Evolutionary conservation across 2,329 filamentous ascomycete genomes (phyloP).

Genomic region (Dichotomopilus funicola): DNA sequence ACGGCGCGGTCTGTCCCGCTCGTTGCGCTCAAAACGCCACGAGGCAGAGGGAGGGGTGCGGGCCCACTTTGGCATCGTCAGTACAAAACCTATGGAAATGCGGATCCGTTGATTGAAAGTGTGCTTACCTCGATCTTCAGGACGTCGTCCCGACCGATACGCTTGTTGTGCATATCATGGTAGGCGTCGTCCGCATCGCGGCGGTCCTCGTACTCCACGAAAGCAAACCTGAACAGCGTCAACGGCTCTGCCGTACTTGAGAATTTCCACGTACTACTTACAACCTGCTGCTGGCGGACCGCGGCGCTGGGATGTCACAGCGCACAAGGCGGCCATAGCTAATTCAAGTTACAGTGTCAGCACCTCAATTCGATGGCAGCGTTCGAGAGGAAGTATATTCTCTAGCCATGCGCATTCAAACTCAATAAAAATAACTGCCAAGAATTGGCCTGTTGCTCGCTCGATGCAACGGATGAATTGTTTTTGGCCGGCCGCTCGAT

Average conservation of each 20-base stretch:
- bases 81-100: background rate
- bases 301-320: constrained; percentile 94
- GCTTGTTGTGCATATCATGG: constrained; percentile 99
- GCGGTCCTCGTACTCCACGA: constrained; percentile 97
- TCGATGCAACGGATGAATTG: constrained; percentile 30
- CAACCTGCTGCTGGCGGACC: constrained; percentile 90
- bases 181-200: constrained; percentile 98
- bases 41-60: constrained; percentile 95
- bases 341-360: constrained; percentile 35
- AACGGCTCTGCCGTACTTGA: background rate
- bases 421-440: constrained; percentile 22
- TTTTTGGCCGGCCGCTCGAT: constrained; percentile 42
- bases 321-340: constrained; percentile 97
- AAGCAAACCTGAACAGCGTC: constrained; percentile 64
- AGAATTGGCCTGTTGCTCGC: constrained; percentile 32
- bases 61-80: constrained; percentile 66
- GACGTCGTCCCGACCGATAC: constrained; percentile 88
- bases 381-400: constrained; percentile 24
- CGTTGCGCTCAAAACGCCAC: constrained; percentile 78
- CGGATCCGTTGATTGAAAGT: background rate
- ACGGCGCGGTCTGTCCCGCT: constrained; percentile 41
- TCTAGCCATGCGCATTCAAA: constrained; percentile 24
- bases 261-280: constrained; percentile 47
- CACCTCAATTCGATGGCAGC: constrained; percentile 36
- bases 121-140: constrained; percentile 88